These are phyloP conservation scores for Strigomonas galati DNA, from an alignment of 208 protist species.

Conservation along the genomic window DNA sequence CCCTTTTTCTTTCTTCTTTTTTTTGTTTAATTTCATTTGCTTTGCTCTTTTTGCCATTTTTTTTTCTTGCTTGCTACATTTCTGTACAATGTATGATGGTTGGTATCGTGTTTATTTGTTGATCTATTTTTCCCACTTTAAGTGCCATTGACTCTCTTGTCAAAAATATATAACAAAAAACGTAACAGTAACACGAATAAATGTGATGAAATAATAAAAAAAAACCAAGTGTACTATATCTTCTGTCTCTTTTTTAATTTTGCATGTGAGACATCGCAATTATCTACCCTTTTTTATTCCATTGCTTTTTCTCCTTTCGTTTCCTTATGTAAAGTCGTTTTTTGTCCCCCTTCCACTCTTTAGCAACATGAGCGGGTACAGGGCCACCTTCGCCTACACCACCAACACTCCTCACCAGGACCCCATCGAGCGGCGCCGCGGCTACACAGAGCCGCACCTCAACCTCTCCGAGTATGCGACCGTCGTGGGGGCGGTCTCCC, in stretches of 20 bases:
- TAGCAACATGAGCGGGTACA: slow-evolving; percentile 5
- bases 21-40: slow-evolving; percentile 7
- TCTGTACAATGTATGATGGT: background rate
- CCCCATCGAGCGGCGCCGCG: slow-evolving; percentile 48
- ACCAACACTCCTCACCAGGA: slow-evolving; percentile 40
- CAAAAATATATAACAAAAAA: slow-evolving; percentile 12
- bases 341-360: slow-evolving; percentile 4
- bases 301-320: slow-evolving; percentile 4
- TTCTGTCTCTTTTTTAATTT: no score
- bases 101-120: slow-evolving; percentile 2
- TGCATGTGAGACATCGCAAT: background rate
- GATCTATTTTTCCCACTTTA: slow-evolving; percentile 6
- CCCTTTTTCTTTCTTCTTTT: slow-evolving; percentile 9
- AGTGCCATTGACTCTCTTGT: background rate
- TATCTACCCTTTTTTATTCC: slow-evolving; percentile 15
- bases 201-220: slow-evolving; percentile 11
- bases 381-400: slow-evolving; percentile 20
- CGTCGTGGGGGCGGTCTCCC: slow-evolving; percentile 42
- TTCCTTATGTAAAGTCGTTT: slow-evolving; percentile 11
- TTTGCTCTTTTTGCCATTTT: slow-evolving; percentile 6
- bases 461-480: slow-evolving; percentile 36
- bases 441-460: slow-evolving; percentile 71
- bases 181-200: slow-evolving; percentile 6
- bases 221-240: no score
- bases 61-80: no score